Base-by-base conservation (phyloP, 2,329 filamentous ascomycete genomes). In the Fusarium nodosum region DNA sequence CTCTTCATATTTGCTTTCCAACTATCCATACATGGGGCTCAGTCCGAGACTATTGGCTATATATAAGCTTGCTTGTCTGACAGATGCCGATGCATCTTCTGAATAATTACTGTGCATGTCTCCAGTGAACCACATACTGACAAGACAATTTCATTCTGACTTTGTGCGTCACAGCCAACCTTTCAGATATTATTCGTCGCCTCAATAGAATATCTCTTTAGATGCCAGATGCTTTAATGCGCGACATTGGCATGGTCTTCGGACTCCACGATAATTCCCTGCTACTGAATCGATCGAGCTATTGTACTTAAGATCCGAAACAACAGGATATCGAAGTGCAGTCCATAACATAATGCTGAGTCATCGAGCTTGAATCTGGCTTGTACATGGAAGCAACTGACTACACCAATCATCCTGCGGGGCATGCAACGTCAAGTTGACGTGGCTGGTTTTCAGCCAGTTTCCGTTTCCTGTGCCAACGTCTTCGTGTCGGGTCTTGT, bases 231-330 rank as follows among this genome's bases (percentile, higher is more conserved):
- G 13, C 7, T 22, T 22, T 9, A 1, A 38, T 38, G 18, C 13
- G 16, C 2, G 36, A 38, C 18, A 38, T 3, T 3, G n/a, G 5
- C n/a, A 12, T n/a, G 20, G n/a, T 6, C 36, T 38, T n/a, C 7
- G 1, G n/a, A 2, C 18, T 0, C 11, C 7, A 12, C 4, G 0
- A 11, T 22, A 20, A 4, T 20, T n/a, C 36, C 1, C n/a, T 39
- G 6, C 36, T 2, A 13, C 36, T 20, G 7, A 20, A 3, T 7
- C n/a, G 36, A n/a, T 12, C 11, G n/a, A 20, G 5, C 0, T 39
- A 6, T 4, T 38, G 1, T 38, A 20, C 18, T 5, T 36, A 36
- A 16, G 16, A 0, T 16, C 33, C 33, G 5, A 18, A 36, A 13
- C 2, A 22, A 12, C 18, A 34, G 28, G 28, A 30, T 30, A 11